These are phyloP conservation scores for Candida qinlingensis DNA, from an alignment of 805 yeast genomes.

Conservation along the genomic window DNA sequence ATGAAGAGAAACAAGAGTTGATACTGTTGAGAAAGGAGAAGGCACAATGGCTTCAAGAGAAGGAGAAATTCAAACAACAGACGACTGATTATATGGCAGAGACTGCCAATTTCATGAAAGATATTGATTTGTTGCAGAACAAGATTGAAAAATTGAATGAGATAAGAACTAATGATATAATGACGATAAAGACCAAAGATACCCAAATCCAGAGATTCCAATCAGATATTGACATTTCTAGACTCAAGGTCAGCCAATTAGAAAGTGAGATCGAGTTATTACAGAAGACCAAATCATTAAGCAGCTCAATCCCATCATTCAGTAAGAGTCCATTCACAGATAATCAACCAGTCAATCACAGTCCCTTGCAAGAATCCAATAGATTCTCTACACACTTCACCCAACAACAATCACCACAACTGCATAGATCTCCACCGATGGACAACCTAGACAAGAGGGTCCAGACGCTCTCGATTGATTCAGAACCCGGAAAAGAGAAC, in stretches of 20 bases:
- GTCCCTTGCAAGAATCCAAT: slow-evolving; percentile 17
- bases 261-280: slow-evolving; percentile 41
- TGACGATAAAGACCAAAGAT: slow-evolving; percentile 60
- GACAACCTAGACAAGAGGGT: slow-evolving; percentile 22
- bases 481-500: slow-evolving; percentile 19
- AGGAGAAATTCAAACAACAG: slow-evolving; percentile 26
- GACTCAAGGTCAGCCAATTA: slow-evolving; percentile 45
- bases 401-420: background rate
- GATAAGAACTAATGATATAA: slow-evolving; percentile 44
- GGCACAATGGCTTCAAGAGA: slow-evolving; percentile 28
- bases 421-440: slow-evolving; percentile 12
- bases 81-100: slow-evolving; percentile 26
- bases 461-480: slow-evolving; percentile 24
- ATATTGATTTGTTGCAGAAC: slow-evolving; percentile 14
- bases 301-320: background rate
- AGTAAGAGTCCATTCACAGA: background rate
- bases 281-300: slow-evolving; percentile 19
- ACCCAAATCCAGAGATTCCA: slow-evolving; percentile 57
- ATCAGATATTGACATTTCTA: slow-evolving; percentile 57
- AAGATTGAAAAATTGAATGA: slow-evolving; percentile 39
- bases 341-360: background rate
- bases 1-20: slow-evolving; percentile 37
- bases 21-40: slow-evolving; percentile 50
- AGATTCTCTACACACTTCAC: slow-evolving; percentile 1
- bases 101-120: slow-evolving; percentile 25